Evolutionary conservation across 192 early-diverging fungal species (phyloP).

Genomic region (Coemansia sp.): DNA sequence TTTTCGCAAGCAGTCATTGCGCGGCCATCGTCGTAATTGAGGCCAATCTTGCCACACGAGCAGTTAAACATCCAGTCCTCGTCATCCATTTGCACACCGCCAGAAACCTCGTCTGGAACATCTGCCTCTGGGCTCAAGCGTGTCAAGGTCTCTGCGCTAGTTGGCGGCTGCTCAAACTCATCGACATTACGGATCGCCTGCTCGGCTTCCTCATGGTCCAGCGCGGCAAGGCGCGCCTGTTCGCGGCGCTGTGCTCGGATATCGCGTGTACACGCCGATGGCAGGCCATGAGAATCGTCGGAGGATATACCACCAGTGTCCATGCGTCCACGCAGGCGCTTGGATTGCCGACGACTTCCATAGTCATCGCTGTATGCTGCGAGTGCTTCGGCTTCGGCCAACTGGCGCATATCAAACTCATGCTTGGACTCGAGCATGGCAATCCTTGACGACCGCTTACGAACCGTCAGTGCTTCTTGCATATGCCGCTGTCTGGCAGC

Average conservation of each 20-base stretch:
- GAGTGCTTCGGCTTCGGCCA: background rate
- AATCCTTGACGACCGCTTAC: constrained; percentile 28
- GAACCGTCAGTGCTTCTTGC: constrained; percentile 6
- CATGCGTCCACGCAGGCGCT: constrained; percentile 12
- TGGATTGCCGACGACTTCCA: constrained; percentile 12
- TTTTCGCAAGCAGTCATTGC: constrained; percentile 44
- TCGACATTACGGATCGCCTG: constrained; percentile 9
- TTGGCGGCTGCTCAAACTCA: background rate
- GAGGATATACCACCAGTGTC: background rate
- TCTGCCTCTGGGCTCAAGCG: background rate
- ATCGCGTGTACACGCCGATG: constrained; percentile 7
- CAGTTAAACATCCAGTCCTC: constrained; percentile 48
- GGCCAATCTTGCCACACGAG: constrained; percentile 29
- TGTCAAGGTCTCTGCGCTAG: constrained; percentile 2
- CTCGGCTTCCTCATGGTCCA: constrained; percentile 6
- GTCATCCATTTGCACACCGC: background rate
- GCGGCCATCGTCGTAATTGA: constrained; percentile 45
- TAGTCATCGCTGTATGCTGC: constrained; percentile 1
- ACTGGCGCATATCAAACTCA: background rate
- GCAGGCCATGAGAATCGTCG: background rate
- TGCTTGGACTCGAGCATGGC: constrained; percentile 14
- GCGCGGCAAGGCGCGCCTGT: constrained; percentile 10
- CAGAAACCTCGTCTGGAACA: background rate
- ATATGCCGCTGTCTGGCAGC: constrained; percentile 7
- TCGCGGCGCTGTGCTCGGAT: constrained; percentile 23